phyloP scores from a whole-genome alignment of 2,329 filamentous ascomycete species.

The Phialophora tarda region DNA sequence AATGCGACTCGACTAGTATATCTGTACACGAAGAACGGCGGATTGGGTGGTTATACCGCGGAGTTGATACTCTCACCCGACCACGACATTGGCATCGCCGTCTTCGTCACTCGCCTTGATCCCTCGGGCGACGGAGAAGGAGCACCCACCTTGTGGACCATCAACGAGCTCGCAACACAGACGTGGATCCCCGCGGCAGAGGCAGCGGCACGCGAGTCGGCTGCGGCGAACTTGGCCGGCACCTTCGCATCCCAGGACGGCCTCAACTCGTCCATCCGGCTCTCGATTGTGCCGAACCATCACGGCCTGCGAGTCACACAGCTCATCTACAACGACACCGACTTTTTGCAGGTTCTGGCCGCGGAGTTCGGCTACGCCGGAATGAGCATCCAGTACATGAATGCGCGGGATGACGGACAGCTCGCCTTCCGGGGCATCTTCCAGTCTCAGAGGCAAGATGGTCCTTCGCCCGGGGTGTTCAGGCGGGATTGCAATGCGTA shows the following conservation, averaged over 20 bases:
- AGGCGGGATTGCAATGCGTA: slow-evolving; percentile 18
- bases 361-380: neutral
- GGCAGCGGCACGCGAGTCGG: slow-evolving; percentile 41
- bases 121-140: slow-evolving; percentile 27
- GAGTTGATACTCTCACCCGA: slow-evolving; percentile 52
- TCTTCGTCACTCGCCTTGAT: slow-evolving; percentile 46
- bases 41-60: slow-evolving; percentile 49
- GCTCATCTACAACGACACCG: slow-evolving; percentile 23
- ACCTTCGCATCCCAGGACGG: slow-evolving; percentile 40
- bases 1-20: slow-evolving; percentile 39
- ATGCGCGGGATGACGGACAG: slow-evolving; percentile 9
- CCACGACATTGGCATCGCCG: slow-evolving; percentile 52
- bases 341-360: slow-evolving; percentile 8
- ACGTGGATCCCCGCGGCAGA: slow-evolving; percentile 23
- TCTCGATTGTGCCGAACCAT: slow-evolving; percentile 31
- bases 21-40: slow-evolving; percentile 52
- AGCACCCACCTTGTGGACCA: slow-evolving; percentile 41
- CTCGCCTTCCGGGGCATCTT: slow-evolving; percentile 22
- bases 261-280: slow-evolving; percentile 41
- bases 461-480: slow-evolving; percentile 1
- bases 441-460: slow-evolving; percentile 5
- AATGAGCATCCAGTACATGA: slow-evolving; percentile 24
- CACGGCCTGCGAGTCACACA: slow-evolving; percentile 38
- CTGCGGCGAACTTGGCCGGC: slow-evolving; percentile 39
- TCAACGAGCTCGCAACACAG: slow-evolving; percentile 37